Base-by-base conservation (phyloP, 2,329 filamentous ascomycete genomes). In the Tolypocladium tropicale region DNA sequence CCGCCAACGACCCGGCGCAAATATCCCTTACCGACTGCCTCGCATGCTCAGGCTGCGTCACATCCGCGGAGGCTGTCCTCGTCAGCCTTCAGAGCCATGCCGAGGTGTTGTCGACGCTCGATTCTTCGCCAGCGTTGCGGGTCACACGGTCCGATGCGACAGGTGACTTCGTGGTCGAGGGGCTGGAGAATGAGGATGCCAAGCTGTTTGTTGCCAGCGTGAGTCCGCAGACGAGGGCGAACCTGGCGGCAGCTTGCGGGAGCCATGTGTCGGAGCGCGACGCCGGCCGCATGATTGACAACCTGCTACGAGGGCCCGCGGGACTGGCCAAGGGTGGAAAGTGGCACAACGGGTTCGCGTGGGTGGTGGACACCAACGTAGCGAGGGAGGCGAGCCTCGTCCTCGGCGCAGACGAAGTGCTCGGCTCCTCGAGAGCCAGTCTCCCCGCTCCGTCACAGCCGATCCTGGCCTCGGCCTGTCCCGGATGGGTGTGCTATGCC, bases 401-500 rank as follows among this genome's bases (percentile, higher is more conserved):
- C 7, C 79, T 92, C 18, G 86, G 86, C 30, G 84, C 87, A 2
- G 83, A 90, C 39, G 89, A 94, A 68, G 84, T 88, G 10, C 73
- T 83, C 23, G 70, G 62, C 48, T 60, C 60, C 39, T 56, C 30
- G 62, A 57, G 28, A 59, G 69, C 5, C 60, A 55, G 33, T 30
- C 56, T 23, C 37, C 54, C 1, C 9, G 52, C 59, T 10, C 65
- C 65, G 21, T 52, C 62, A 50, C 76, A 76, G 55, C 89, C 90
- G 0, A 84, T 93, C 33, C 79, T 99, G 48, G 90, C 92, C 10
- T 92, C 92, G 4, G 90, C 90, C 23, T 99, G 94, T 70, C 94
- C 94, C 1, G 94, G 94, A 9, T 99, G 95, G 92, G 93, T 99
- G 56, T 99, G 94, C 74, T 99, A 99, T 67, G 93, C 93, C 30